These are phyloP conservation scores for Huntiella bhutanensis DNA, from an alignment of 2,329 filamentous ascomycete genomes.

Conservation along the genomic window DNA sequence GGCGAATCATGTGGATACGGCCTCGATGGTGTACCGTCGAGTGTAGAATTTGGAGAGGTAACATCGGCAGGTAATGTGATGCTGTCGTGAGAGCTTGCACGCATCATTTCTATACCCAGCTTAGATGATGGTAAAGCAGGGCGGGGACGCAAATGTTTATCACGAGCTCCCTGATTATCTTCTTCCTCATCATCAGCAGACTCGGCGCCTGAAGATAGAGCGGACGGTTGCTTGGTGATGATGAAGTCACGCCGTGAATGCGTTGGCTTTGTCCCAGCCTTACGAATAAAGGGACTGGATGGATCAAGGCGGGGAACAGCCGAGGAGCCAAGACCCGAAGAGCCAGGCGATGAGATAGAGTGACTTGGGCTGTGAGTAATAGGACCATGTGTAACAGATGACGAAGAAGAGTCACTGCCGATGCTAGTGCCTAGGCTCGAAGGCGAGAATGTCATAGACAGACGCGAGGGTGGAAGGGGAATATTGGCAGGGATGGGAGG, in stretches of 20 bases:
- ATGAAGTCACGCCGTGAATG: constrained; percentile 12
- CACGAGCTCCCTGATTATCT: constrained; percentile 43
- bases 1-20: no score
- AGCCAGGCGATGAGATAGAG: not conserved
- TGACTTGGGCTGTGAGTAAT: not conserved
- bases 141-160: constrained; percentile 21
- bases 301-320: not conserved
- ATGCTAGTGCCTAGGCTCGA: not conserved
- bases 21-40: not conserved
- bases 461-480: constrained; percentile 21
- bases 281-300: constrained; percentile 1
- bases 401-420: constrained; percentile 6
- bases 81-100: constrained; percentile 84
- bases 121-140: constrained; percentile 58
- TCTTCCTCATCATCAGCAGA: constrained; percentile 93
- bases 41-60: constrained; percentile 12
- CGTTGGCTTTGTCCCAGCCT: constrained; percentile 2
- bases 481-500: constrained; percentile 17
- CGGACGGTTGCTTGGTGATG: constrained; percentile 47
- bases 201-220: constrained; percentile 30
- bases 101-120: constrained; percentile 92
- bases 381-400: not conserved
- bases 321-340: not conserved
- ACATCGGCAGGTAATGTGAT: constrained; percentile 34
- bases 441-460: constrained; percentile 28